phyloP scores from a whole-genome alignment of 192 early-diverging fungal species.

The Entomortierella chlamydospora region DNA sequence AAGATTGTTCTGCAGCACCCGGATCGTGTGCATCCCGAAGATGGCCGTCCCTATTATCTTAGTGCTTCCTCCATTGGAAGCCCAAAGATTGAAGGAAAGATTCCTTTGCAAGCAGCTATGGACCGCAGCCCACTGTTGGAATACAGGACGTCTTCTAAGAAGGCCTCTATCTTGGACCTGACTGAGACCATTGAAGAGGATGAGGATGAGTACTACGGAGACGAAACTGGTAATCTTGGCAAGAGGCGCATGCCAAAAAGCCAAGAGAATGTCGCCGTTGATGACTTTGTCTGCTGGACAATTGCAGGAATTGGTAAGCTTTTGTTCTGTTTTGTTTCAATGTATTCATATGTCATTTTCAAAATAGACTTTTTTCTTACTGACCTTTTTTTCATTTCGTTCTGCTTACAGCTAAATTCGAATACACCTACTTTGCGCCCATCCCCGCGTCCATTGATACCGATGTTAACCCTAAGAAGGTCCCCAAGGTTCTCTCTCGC shows the following conservation, averaged over 20 bases:
- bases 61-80: constrained; percentile 55
- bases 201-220: constrained; percentile 25
- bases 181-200: constrained; percentile 25
- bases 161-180: constrained; percentile 54
- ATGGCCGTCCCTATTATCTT: constrained; percentile 52
- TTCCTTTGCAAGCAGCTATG: constrained; percentile 51
- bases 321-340: neutral
- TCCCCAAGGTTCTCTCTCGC: constrained; percentile 28
- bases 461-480: constrained; percentile 47
- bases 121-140: constrained; percentile 51
- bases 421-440: constrained; percentile 57
- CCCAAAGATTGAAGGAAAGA: constrained; percentile 56
- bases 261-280: constrained; percentile 51
- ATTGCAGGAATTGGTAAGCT: constrained; percentile 81
- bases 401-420: constrained; percentile 52
- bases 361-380: too few species aligned
- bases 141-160: constrained; percentile 52
- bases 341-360: neutral
- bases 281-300: constrained; percentile 89
- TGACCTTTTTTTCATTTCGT: neutral
- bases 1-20: constrained; percentile 76
- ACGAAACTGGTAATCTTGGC: constrained; percentile 20
- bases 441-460: constrained; percentile 42
- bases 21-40: constrained; percentile 43
- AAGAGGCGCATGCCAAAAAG: constrained; percentile 19